A percentile compares a stretch with the other conserved stretches of the same genome.
These are phyloP conservation scores for Eremochloa ophiuroides DNA, from an alignment of 176 grass and related monocot species.

Conservation along the genomic window DNA sequence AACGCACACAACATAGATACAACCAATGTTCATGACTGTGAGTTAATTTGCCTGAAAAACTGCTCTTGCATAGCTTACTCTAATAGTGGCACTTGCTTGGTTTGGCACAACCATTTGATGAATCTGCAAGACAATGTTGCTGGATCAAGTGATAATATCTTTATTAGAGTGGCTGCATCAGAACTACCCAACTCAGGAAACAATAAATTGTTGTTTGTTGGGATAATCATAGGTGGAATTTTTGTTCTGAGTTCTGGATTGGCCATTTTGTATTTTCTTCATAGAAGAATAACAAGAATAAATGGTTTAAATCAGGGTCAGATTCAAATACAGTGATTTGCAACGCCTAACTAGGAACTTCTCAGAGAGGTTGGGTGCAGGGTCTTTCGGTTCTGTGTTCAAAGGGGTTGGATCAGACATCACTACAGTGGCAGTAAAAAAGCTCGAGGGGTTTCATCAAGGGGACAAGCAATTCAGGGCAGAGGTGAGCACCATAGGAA, in stretches of 20 bases:
- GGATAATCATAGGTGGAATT: neutral
- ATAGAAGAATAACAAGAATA: neutral
- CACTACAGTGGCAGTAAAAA: slow-evolving; percentile 44
- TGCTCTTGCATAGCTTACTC: slow-evolving; percentile 45
- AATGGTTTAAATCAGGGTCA: neutral
- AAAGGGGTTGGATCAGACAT: slow-evolving; percentile 27
- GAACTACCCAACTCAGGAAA: slow-evolving; percentile 13
- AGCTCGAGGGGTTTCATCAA: slow-evolving; percentile 37
- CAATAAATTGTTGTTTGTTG: slow-evolving; percentile 16
- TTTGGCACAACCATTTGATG: slow-evolving; percentile 36
- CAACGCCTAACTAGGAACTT: slow-evolving; percentile 44
- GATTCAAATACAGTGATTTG: slow-evolving; percentile 35
- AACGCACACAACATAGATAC: neutral
- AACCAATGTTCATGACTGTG: neutral
- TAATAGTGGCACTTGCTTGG: slow-evolving; percentile 24
- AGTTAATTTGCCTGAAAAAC: slow-evolving; percentile 26
- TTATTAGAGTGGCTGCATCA: slow-evolving; percentile 38
- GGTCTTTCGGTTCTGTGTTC: slow-evolving; percentile 47
- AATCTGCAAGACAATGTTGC: slow-evolving; percentile 38
- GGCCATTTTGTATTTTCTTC: neutral
- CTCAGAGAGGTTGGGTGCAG: slow-evolving; percentile 37
- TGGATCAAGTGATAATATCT: slow-evolving; percentile 7
- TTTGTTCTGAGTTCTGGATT: neutral
- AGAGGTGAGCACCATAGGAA: slow-evolving; percentile 50
- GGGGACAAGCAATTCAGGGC: slow-evolving; percentile 58